A percentile compares a stretch with the other conserved stretches of the same genome.
Evolutionary conservation across 257 asterid species (phyloP).

Genomic region (Rubia yunnanensis): DNA sequence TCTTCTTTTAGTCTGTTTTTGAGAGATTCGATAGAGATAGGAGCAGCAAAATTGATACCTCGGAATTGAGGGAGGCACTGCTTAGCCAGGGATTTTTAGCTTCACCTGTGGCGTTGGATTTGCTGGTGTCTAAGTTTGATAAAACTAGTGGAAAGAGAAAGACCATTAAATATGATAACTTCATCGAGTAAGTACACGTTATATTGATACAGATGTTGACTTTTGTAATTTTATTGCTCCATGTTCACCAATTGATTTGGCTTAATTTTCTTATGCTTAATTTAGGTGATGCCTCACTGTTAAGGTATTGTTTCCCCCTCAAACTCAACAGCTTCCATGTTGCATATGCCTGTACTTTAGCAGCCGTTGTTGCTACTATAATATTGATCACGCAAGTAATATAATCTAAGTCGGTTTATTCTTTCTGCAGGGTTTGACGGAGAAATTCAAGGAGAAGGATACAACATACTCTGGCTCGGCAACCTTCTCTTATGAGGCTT

Average conservation of each 20-base stretch:
- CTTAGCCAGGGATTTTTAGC: conserved; percentile 76
- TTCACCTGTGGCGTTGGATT: conserved; percentile 57
- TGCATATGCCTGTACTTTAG: neutral
- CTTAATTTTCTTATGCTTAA: too few relatives aligned
- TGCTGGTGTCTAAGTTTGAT: too few relatives aligned
- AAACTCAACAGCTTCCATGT: neutral
- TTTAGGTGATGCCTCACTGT: conserved; percentile 99
- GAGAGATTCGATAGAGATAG: conserved; percentile 90
- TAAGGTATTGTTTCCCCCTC: conserved; percentile 30
- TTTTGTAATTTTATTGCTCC: neutral
- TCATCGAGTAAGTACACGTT: conserved; percentile 22
- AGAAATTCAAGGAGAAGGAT: too few relatives aligned
- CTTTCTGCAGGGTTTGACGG: conserved; percentile 73
- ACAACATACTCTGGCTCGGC: too few relatives aligned
- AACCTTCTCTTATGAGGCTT: too few relatives aligned
- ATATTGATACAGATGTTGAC: neutral
- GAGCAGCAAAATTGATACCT: conserved; percentile 74
- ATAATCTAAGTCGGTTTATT: neutral
- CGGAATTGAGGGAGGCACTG: conserved; percentile 78
- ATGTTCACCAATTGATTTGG: conserved; percentile 6
- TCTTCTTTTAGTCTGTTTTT: conserved; percentile 41
- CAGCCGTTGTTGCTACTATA: neutral
- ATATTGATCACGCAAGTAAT: neutral
- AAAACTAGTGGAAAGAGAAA: too few relatives aligned
- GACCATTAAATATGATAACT: too few relatives aligned